These are phyloP conservation scores for Gossypium anomalum DNA, from an alignment of 345 rosid genomes.

Conservation along the genomic window DNA sequence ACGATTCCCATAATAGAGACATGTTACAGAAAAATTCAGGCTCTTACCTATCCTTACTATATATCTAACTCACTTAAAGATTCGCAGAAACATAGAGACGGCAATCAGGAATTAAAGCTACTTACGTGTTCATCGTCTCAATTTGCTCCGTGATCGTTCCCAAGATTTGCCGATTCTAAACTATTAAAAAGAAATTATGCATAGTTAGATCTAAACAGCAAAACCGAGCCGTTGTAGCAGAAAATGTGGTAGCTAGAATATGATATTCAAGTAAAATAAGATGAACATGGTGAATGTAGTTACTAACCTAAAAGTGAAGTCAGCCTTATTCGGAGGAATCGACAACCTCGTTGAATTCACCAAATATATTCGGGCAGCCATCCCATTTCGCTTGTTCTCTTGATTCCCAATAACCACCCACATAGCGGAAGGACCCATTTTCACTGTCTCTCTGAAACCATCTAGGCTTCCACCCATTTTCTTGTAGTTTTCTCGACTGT, in stretches of 20 bases:
- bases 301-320: constrained; percentile 27
- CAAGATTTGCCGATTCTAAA: neutral
- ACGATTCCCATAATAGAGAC: constrained; percentile 1
- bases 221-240: neutral
- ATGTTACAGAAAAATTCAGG: constrained; percentile 12
- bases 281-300: neutral
- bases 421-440: constrained; percentile 52
- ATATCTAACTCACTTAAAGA: constrained; percentile 1
- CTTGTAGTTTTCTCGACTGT: constrained; percentile 88
- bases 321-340: constrained; percentile 30
- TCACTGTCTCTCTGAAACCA: constrained; percentile 64
- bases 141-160: neutral
- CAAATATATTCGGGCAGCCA: constrained; percentile 74
- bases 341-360: constrained; percentile 49
- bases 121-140: neutral
- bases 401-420: constrained; percentile 94
- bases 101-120: neutral
- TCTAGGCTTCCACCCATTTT: constrained; percentile 88
- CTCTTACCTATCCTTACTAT: constrained; percentile 17
- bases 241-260: neutral
- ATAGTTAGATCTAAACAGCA: neutral
- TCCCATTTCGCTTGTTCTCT: constrained; percentile 61
- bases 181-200: neutral
- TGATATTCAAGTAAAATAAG: neutral
- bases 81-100: neutral